These are phyloP conservation scores for Cadophora sp. DNA, from an alignment of 2,329 filamentous ascomycete genomes.

Conservation along the genomic window DNA sequence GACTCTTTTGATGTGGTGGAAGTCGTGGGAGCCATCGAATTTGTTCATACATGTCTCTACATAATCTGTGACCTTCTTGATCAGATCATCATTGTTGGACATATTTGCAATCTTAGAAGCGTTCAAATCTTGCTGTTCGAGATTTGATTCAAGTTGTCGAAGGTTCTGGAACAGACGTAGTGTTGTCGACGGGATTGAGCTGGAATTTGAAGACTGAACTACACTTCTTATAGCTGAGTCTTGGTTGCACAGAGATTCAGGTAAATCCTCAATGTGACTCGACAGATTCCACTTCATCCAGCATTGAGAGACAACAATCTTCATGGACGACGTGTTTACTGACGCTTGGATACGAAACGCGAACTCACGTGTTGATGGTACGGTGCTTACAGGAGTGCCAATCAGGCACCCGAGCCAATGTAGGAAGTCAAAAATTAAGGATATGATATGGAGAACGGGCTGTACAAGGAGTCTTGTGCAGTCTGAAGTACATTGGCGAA, in stretches of 20 bases:
- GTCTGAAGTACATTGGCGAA: not conserved
- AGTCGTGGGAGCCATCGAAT: constrained; percentile 83
- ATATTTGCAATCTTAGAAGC: not conserved
- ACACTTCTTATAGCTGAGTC: not conserved
- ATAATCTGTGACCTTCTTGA: constrained; percentile 62
- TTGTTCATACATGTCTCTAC: constrained; percentile 73
- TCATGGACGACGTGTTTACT: not conserved
- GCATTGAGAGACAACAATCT: not conserved
- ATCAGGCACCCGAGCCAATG: not conserved
- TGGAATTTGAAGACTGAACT: not conserved
- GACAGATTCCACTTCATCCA: not conserved
- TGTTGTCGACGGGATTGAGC: not conserved
- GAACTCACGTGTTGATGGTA: constrained; percentile 2
- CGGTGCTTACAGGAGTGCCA: not conserved
- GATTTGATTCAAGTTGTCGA: not conserved
- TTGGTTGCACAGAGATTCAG: not conserved
- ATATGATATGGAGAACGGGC: not conserved
- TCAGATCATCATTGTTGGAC: constrained; percentile 45
- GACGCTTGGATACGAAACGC: not conserved
- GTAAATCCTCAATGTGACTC: not conserved
- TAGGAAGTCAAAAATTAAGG: not conserved
- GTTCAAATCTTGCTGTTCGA: not conserved
- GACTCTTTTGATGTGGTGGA: constrained; percentile 81
- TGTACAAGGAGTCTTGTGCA: no score
- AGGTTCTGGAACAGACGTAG: not conserved